Base-by-base conservation (phyloP, 352 stramenopile species). In the Phytopythium delawarense region DNA sequence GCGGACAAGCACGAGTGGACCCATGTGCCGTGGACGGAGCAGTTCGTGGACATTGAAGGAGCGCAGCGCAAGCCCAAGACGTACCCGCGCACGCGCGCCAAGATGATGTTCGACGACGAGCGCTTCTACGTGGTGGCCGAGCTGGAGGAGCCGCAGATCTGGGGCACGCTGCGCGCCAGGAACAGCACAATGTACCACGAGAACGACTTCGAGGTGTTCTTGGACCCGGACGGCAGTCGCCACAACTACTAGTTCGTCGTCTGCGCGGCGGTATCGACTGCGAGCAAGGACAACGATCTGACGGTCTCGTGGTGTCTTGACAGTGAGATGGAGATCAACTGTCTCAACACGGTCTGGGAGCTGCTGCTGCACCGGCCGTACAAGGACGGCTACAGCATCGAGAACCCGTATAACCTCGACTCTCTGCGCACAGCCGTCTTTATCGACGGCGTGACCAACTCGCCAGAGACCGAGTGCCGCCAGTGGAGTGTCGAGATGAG, bases 121-220 rank as follows among this genome's bases (percentile, higher is more conserved):
- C 76, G 66, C 34, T 60, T 96, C 32, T 96, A 91, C 67, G 74
- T 94, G 16, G 79, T 61, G 23, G 81, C 81, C 0, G 80, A 88
- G 63, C 63, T 96, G 4, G 34, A 87, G 5, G 87, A 94, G 54
- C 57, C 69, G 30, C 75, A 85, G 60, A 86, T 96, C 58, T 96
- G 84, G 84, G 87, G 84, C 25, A 94, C 81, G 2, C 68, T 91
- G 55, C 78, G 61, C 37, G 55, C 75, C 8, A 79, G 87, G 66
- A 91, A 96, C 71, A 76, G 72, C 15, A 85, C 82, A 20, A 78
- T 94, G 75, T 96, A 92, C 70, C 83, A 95, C 50, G 89, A 98
- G 65, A 97, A 96, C 62, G 89, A 98, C 76, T 96, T 97, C 78
- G 91, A 98, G 65, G 82, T 98, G 11, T 98, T 98, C 61, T 75